Evolutionary conservation across 805 yeast genomes (phyloP).

Genomic region (Hanseniaspora nectarophila): DNA sequence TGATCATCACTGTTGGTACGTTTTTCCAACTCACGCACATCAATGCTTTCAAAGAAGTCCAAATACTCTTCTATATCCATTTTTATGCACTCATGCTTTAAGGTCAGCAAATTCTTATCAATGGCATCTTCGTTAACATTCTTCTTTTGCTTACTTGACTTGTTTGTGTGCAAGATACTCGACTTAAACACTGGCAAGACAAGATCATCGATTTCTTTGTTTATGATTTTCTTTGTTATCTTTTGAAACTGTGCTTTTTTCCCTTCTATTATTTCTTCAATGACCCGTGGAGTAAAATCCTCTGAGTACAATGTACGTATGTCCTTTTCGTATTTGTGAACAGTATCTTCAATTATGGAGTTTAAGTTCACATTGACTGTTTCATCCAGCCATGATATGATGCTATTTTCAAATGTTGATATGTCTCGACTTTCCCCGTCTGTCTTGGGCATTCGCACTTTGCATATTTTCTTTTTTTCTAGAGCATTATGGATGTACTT

Average conservation of each 20-base stretch:
- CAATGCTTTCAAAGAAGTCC: constrained; percentile 1
- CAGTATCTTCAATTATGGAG: background rate
- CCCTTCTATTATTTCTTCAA: background rate
- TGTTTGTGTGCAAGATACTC: constrained; percentile 8
- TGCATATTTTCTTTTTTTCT: constrained; percentile 8
- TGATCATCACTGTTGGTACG: background rate
- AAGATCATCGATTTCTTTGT: constrained; percentile 1
- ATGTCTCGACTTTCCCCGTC: constrained; percentile 2
- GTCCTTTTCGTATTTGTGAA: constrained; percentile 1
- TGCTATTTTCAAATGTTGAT: background rate
- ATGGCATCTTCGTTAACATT: background rate
- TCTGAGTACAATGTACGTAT: constrained; percentile 1
- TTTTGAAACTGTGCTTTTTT: background rate
- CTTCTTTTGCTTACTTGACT: background rate
- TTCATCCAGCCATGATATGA: background rate
- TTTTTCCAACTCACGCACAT: background rate
- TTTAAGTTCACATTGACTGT: background rate
- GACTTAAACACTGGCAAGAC: constrained; percentile 8
- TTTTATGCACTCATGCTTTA: constrained; percentile 6
- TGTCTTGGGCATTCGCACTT: constrained; percentile 11
- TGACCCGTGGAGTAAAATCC: background rate
- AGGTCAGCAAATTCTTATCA: background rate
- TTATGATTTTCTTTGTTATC: background rate
- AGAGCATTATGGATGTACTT: constrained; percentile 6
- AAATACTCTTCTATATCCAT: constrained; percentile 1